Conservation (phyloP, 495 filamentous ascomycete genomes). For the Bacidia rubella region DNA sequence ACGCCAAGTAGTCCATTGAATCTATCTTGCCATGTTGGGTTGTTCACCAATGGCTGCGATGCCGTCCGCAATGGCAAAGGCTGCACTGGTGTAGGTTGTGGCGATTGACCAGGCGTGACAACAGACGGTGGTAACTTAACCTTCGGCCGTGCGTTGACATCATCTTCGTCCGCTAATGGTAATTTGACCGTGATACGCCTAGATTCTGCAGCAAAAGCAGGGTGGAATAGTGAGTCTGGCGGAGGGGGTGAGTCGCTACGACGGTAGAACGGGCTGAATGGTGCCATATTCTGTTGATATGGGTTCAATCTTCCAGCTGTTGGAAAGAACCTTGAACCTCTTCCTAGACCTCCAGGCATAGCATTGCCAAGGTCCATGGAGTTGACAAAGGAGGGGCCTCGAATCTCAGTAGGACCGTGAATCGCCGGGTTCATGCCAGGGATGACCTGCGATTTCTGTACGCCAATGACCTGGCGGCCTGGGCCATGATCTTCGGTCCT, state of each 20-base stretch:
- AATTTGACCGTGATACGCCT: constrained; percentile 54
- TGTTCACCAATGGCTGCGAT: constrained; percentile 23
- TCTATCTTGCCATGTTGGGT: constrained; percentile 55
- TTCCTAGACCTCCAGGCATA: constrained; percentile 23
- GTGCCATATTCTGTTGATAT: constrained; percentile 9
- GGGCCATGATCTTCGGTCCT: constrained; percentile 33
- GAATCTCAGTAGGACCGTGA: constrained; percentile 12
- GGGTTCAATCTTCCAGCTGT: constrained; percentile 22
- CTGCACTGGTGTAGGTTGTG: constrained; percentile 8
- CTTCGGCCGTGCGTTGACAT: constrained; percentile 30
- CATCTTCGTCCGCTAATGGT: constrained; percentile 37
- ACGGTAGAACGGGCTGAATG: constrained; percentile 14
- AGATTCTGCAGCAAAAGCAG: constrained; percentile 53
- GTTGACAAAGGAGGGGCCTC: constrained; percentile 8
- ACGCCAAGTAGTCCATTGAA: constrained; percentile 58
- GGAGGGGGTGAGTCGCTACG: constrained; percentile 53
- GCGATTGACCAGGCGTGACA: constrained; percentile 16
- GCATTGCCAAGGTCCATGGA: constrained; percentile 5
- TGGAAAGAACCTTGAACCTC: constrained; percentile 64
- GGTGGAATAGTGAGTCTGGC: constrained; percentile 56
- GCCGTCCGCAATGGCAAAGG: constrained; percentile 14
- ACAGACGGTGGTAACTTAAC: constrained; percentile 54
- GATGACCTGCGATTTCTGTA: constrained; percentile 23
- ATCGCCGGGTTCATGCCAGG: constrained; percentile 23
- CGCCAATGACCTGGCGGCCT: constrained; percentile 28